These are phyloP conservation scores for Kurtzmaniella natalensis DNA, from an alignment of 1,139 yeast genomes.

Conservation along the genomic window DNA sequence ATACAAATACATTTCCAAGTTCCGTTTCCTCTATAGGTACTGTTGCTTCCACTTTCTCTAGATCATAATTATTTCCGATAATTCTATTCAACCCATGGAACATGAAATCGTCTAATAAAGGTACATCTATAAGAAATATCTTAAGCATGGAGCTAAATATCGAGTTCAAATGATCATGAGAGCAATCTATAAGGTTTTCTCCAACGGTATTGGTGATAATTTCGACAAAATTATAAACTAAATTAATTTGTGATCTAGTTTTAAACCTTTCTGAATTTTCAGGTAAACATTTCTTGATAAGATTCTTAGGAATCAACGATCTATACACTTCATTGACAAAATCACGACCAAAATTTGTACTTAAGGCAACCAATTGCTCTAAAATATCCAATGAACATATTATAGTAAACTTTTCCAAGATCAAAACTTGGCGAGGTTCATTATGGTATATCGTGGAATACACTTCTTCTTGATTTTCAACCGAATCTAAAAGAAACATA, in stretches of 20 bases:
- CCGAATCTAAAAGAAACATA: constrained; percentile 24
- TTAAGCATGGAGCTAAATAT: constrained; percentile 37
- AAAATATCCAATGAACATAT: constrained; percentile 52
- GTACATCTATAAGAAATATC: constrained; percentile 36
- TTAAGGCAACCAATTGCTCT: constrained; percentile 32
- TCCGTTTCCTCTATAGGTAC: constrained; percentile 25
- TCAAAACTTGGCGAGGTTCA: constrained; percentile 35
- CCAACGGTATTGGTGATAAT: constrained; percentile 37
- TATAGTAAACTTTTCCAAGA: constrained; percentile 48
- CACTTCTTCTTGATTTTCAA: constrained; percentile 27
- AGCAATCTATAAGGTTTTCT: constrained; percentile 25
- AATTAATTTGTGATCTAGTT: constrained; percentile 35
- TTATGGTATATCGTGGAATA: constrained; percentile 27
- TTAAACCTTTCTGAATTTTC: constrained; percentile 38
- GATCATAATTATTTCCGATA: constrained; percentile 48
- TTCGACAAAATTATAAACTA: constrained; percentile 34
- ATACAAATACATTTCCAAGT: constrained; percentile 22
- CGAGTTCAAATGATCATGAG: constrained; percentile 12
- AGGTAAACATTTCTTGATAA: constrained; percentile 30
- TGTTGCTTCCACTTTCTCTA: constrained; percentile 26
- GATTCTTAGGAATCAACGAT: constrained; percentile 15
- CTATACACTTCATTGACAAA: constrained; percentile 23
- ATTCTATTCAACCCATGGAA: constrained; percentile 51
- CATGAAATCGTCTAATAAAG: constrained; percentile 36
- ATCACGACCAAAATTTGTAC: constrained; percentile 20